Evolutionary conservation across 2,329 filamentous ascomycete genomes (phyloP), one percentile per base, ranked within the genome.

Genomic region (Keithomyces neogunnii): DNA sequence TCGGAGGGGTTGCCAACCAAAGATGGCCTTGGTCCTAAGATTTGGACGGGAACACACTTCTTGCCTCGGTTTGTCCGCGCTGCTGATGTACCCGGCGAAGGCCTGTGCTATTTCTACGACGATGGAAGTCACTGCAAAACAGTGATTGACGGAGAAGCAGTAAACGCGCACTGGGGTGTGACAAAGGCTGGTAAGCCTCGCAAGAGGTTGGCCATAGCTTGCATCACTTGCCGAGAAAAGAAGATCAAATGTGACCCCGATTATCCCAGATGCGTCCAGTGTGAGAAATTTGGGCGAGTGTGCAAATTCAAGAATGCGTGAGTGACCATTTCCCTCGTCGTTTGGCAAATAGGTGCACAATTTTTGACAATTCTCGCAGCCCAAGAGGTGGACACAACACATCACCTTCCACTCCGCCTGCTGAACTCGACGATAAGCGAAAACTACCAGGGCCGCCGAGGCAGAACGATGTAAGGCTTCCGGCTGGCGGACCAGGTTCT

Each of bases 191-290:
- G 91, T 11, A 96, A 95, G 71, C 90, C 91, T 46, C 82, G 91
- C 58, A 96, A 96, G 72, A 80, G 91, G 51, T 76, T 96, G 51
- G 90, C 91, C 29, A 90, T 95, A 65, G 89, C 89, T n/a, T 96
- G 91, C 64, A 78, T 95, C 53, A 93, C 89, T 10, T 96, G 91
- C 66, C 82, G 91, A 48, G 90, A 96, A 71, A 96, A 96, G 81
- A 96, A 96, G 76, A 95, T 96, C 72, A 96, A 95, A 68, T 96
- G 91, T 63, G 89, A 96, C 57, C 91, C 90, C 1, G 89, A 91
- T 60, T 86, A 82, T 57, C 88, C 88, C 39, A 89, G 89, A 59
- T 96, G 91, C 61, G 81, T 91, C 50, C 90, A 96, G 69, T 96
- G 91, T 66, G 86, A 93, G 65, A 96, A 95, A 71, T 92, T 92